A percentile compares a stretch with the other conserved stretches of the same genome.
phyloP scores from a whole-genome alignment of 768 basidiomycete genomes.

The Phanerochaete sordida region DNA sequence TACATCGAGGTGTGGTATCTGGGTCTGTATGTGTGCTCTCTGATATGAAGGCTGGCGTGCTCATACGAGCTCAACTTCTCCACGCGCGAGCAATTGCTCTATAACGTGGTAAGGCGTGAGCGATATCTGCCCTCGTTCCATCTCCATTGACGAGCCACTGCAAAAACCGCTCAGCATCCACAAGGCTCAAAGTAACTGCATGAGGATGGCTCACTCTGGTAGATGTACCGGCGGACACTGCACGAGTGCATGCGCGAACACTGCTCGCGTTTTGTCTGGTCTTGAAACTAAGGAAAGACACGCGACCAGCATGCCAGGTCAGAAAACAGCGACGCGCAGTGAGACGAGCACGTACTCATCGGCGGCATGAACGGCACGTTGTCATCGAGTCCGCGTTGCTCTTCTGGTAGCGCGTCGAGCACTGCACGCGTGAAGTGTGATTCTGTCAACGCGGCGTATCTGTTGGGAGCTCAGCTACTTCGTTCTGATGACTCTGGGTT shows the following conservation, averaged over 20 bases:
- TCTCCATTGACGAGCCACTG: constrained; percentile 69
- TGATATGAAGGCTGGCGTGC: not conserved
- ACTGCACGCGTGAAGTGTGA: constrained; percentile 78
- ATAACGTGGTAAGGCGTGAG: constrained; percentile 74
- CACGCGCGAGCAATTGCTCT: constrained; percentile 67
- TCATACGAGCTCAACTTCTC: constrained; percentile 76
- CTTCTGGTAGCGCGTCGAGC: constrained; percentile 75
- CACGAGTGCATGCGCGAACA: constrained; percentile 76
- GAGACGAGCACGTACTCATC: constrained; percentile 52
- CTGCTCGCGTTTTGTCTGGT: constrained; percentile 73
- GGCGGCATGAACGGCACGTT: constrained; percentile 62
- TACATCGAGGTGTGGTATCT: not conserved
- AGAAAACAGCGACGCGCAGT: not conserved
- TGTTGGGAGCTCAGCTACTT: too few relatives aligned
- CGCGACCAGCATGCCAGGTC: too few relatives aligned
- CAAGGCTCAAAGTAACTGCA: not conserved
- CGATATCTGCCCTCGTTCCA: constrained; percentile 81
- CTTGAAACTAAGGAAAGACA: constrained; percentile 51
- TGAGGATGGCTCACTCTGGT: constrained; percentile 55
- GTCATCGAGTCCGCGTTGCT: constrained; percentile 77
- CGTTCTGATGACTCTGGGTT: too few relatives aligned
- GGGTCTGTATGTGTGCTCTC: not conserved
- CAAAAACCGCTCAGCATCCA: not conserved
- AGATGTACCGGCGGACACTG: constrained; percentile 63
- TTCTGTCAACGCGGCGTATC: constrained; percentile 75